These are phyloP conservation scores for Marsdenia floribunda DNA, from an alignment of 257 asterid species.

Conservation along the genomic window DNA sequence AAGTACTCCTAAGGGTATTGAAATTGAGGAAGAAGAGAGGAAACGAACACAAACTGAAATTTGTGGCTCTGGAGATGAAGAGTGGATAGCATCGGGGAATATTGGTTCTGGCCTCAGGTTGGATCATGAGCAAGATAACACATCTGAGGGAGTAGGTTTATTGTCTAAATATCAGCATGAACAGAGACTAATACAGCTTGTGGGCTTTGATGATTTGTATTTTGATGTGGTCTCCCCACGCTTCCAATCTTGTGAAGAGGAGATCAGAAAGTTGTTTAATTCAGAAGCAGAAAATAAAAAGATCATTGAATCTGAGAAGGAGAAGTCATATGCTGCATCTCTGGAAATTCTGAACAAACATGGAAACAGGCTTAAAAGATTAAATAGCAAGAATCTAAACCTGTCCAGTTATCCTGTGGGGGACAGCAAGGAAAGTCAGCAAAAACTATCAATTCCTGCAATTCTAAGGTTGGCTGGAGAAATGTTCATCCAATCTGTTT, in stretches of 20 bases:
- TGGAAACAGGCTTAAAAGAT: slow-evolving; percentile 20
- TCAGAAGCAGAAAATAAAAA: neutral
- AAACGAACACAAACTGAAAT: neutral
- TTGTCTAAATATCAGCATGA: no score
- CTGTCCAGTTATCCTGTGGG: slow-evolving; percentile 2
- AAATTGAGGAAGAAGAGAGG: neutral
- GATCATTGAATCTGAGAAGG: slow-evolving; percentile 9
- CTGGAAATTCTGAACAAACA: slow-evolving; percentile 42
- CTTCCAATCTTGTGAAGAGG: slow-evolving; percentile 15
- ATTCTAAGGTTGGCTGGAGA: slow-evolving; percentile 48
- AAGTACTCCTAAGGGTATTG: neutral
- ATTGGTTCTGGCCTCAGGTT: neutral
- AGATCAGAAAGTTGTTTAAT: neutral
- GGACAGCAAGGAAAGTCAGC: neutral
- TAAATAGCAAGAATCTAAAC: slow-evolving; percentile 18
- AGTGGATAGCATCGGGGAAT: neutral
- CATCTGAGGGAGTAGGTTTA: no score
- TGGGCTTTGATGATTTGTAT: slow-evolving; percentile 15
- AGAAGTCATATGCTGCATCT: neutral
- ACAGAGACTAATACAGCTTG: no score
- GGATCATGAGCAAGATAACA: slow-evolving; percentile 6
- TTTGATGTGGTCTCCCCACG: slow-evolving; percentile 22
- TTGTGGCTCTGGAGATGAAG: neutral
- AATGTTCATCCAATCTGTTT: slow-evolving; percentile 35
- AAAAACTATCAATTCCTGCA: slow-evolving; percentile 21